These are phyloP conservation scores for Entelexis sorbosivorans DNA, from an alignment of 1,139 yeast genomes.

Conservation along the genomic window DNA sequence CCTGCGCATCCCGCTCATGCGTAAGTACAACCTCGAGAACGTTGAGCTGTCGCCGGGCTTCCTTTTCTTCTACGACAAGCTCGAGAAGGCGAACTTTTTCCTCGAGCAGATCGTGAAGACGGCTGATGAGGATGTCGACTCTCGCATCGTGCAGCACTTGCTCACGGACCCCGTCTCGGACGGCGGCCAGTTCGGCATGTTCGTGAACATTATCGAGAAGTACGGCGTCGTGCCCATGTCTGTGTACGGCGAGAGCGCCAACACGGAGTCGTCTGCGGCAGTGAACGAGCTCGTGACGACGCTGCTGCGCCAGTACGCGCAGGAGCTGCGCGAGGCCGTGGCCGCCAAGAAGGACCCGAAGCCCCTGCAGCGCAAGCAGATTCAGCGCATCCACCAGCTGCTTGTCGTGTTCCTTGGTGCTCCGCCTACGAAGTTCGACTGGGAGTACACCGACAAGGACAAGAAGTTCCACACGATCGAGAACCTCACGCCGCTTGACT, in stretches of 20 bases:
- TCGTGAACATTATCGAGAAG: conserved; percentile 58
- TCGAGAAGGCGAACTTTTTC: conserved; percentile 66
- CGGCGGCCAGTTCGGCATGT: conserved; percentile 85
- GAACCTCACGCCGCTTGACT: conserved; percentile 49
- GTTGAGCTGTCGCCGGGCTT: conserved; percentile 67
- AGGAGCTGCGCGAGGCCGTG: conserved; percentile 43
- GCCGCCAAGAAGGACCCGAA: conserved; percentile 27
- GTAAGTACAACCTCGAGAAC: conserved; percentile 52
- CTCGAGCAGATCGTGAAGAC: conserved; percentile 65
- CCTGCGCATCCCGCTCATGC: conserved; percentile 51
- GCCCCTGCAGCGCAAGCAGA: conserved; percentile 39
- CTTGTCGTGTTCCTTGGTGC: conserved; percentile 59
- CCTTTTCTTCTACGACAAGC: conserved; percentile 60
- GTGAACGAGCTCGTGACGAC: conserved; percentile 54
- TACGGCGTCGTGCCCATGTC: conserved; percentile 70
- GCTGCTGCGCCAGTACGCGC: conserved; percentile 64
- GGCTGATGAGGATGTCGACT: conserved; percentile 49
- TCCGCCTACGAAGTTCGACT: conserved; percentile 62
- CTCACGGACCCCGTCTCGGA: conserved; percentile 56
- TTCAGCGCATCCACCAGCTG: conserved; percentile 51
- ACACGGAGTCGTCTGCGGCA: conserved; percentile 46
- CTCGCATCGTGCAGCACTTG: conserved; percentile 54
- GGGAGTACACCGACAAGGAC: conserved; percentile 70
- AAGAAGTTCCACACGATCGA: conserved; percentile 45
- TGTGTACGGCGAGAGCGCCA: conserved; percentile 59